These are phyloP conservation scores for Fomitopsis betulina DNA, from an alignment of 1,284 basidiomycete species.

Conservation along the genomic window DNA sequence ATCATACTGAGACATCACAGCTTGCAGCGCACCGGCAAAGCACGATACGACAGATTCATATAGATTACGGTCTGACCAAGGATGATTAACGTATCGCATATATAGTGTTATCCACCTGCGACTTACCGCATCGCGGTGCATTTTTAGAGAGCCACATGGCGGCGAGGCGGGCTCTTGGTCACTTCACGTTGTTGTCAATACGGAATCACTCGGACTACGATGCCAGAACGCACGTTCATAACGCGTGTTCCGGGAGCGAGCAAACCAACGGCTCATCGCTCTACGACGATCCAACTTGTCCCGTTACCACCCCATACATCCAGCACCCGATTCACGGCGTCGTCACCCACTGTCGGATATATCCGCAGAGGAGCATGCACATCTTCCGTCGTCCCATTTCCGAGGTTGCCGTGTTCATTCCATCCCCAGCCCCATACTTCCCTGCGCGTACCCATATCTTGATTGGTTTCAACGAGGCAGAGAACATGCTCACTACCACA, in stretches of 20 bases:
- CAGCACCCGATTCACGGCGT: slow-evolving; percentile 10
- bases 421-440: slow-evolving; percentile 86
- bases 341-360: slow-evolving; percentile 37
- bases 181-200: too few species aligned
- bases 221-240: too few species aligned
- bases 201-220: too few species aligned
- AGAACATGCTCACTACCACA: slow-evolving; percentile 86
- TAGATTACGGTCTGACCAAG: slow-evolving; percentile 54
- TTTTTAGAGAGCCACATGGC: neutral
- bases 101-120: neutral
- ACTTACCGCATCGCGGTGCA: neutral
- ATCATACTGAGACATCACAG: slow-evolving; percentile 29
- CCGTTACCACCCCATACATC: slow-evolving; percentile 68
- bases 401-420: slow-evolving; percentile 95
- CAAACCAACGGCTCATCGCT: neutral
- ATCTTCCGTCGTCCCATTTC: slow-evolving; percentile 56
- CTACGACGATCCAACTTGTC: slow-evolving; percentile 62
- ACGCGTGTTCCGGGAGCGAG: too few species aligned
- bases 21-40: slow-evolving; percentile 59
- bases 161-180: too few species aligned
- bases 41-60: slow-evolving; percentile 67
- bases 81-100: slow-evolving; percentile 30
- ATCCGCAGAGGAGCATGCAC: slow-evolving; percentile 42
- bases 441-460: neutral
- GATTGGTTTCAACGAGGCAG: slow-evolving; percentile 12